Percentiles rank a stretch among this genome's conserved stretches.
Conservation (phyloP, 345 rosid genomes). For the Populus alba region DNA sequence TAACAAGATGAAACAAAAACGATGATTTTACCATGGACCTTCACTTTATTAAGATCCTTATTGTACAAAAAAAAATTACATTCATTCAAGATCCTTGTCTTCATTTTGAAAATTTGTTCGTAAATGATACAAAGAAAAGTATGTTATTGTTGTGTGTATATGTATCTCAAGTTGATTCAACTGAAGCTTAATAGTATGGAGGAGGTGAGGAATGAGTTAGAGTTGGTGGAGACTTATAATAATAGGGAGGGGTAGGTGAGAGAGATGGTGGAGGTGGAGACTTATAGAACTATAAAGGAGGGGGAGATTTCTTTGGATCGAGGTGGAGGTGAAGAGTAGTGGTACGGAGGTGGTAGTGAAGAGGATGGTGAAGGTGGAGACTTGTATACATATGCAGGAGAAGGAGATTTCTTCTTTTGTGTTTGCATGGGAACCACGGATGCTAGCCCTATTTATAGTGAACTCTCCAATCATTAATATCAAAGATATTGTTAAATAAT, state of each 20-base stretch:
- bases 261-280: too few species aligned
- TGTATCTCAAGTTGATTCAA: neutral
- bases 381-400: neutral
- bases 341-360: neutral
- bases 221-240: too few species aligned
- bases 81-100: neutral
- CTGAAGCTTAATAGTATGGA: neutral
- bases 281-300: neutral
- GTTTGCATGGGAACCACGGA: neutral
- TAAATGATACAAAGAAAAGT: too few species aligned
- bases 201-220: neutral
- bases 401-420: neutral
- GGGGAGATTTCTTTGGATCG: neutral
- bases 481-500: neutral
- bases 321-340: neutral
- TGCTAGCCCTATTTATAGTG: conserved; percentile 20
- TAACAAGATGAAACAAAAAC: neutral
- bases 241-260: too few species aligned
- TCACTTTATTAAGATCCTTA: neutral
- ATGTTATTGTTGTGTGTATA: neutral
- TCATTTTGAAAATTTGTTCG: neutral
- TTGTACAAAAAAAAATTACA: neutral
- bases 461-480: conserved; percentile 1
- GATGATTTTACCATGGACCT: neutral
- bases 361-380: neutral